phyloP scores from a whole-genome alignment of 106 monocot species.

The Cymbidium sinense region DNA sequence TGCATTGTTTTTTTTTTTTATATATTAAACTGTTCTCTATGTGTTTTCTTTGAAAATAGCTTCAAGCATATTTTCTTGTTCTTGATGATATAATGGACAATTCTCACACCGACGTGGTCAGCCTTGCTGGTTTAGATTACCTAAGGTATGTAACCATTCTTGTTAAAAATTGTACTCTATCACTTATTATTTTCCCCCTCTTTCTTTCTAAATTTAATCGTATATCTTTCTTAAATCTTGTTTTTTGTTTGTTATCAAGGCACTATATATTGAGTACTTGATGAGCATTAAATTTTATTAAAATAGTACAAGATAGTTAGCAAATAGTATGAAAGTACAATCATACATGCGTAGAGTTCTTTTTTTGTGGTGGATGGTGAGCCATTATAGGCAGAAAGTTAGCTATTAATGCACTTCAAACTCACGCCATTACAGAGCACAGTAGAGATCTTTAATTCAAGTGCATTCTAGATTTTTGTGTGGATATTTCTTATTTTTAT shows the following conservation, averaged over 20 bases:
- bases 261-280: neutral
- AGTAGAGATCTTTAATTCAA: neutral
- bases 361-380: no score
- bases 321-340: neutral
- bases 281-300: neutral
- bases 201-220: neutral
- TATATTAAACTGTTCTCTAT: neutral
- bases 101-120: constrained; percentile 91
- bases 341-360: neutral
- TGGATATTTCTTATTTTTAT: neutral
- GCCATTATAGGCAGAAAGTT: no score
- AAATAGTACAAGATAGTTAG: neutral
- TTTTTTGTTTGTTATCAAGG: neutral
- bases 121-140: constrained; percentile 87
- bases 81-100: constrained; percentile 98
- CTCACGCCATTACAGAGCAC: no score
- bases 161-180: neutral
- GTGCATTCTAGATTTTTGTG: neutral
- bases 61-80: constrained; percentile 97
- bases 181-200: neutral
- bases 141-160: constrained; percentile 46
- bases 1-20: neutral
- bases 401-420: no score
- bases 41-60: constrained; percentile 24
- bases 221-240: neutral